Conservation (phyloP, 176 grass and related monocot genomes). For the Cenchrus fungigraminus region DNA sequence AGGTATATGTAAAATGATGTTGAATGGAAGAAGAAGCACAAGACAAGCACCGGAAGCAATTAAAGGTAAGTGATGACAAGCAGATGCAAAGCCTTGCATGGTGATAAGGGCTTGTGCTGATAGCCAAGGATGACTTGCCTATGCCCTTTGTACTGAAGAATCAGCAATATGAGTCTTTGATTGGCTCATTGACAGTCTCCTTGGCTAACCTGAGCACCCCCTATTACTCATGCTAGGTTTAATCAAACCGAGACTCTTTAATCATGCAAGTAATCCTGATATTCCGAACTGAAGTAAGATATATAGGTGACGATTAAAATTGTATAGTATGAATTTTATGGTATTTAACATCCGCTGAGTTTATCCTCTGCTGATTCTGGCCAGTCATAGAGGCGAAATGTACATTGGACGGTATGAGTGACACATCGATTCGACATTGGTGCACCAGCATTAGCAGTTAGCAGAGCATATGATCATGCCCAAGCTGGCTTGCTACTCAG, state of each 20-base stretch:
- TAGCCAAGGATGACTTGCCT: constrained; percentile 45
- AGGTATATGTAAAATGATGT: constrained; percentile 13
- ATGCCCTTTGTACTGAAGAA: constrained; percentile 3
- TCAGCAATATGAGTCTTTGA: constrained; percentile 7
- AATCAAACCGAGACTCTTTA: too few species aligned
- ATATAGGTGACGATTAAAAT: background rate
- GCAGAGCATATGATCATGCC: background rate
- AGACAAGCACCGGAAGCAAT: background rate
- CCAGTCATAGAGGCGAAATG: background rate
- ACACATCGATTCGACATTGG: background rate
- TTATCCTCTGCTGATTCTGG: background rate
- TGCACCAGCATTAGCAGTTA: background rate
- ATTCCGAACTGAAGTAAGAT: background rate
- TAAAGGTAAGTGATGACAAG: background rate
- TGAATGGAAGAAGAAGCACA: constrained; percentile 3
- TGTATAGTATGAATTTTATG: background rate
- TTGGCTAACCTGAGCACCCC: constrained; percentile 40
- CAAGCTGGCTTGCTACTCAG: background rate
- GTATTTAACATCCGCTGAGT: background rate
- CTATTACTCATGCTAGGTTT: constrained; percentile 19
- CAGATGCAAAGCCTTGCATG: background rate
- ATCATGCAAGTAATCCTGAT: too few species aligned
- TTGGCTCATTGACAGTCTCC: constrained; percentile 40
- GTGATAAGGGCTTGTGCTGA: background rate
- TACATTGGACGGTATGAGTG: background rate